Conservation (phyloP, 371 early-diverging fungal genomes). For the Syncephalastrum monosporum region DNA sequence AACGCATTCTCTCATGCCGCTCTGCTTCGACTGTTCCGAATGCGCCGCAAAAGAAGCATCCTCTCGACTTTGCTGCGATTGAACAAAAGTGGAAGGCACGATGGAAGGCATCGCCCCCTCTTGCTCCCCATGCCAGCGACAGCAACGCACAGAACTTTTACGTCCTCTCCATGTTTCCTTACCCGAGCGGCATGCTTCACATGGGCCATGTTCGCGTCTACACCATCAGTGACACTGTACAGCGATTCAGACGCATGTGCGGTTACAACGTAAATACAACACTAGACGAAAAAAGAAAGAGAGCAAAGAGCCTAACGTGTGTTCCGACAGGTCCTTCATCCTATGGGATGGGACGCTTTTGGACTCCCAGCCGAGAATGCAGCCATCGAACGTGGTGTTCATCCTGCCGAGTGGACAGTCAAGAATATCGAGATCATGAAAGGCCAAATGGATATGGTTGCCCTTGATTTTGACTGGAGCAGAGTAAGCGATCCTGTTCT, state of each 20-base stretch:
- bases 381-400: conserved; percentile 84
- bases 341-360: conserved; percentile 99
- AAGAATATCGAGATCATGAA: conserved; percentile 84
- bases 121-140: conserved; percentile 7
- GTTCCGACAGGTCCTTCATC: conserved; percentile 68
- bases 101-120: conserved; percentile 43
- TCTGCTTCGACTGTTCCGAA: too few relatives aligned
- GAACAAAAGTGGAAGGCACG: conserved; percentile 62
- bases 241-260: conserved; percentile 75
- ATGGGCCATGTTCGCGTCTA: conserved; percentile 97
- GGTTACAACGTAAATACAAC: conserved; percentile 58
- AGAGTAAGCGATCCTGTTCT: conserved; percentile 39
- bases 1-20: too few relatives aligned
- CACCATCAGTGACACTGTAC: conserved; percentile 85
- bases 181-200: conserved; percentile 90
- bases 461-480: conserved; percentile 90
- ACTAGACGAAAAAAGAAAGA: neutral
- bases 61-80: conserved; percentile 40
- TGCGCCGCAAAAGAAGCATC: conserved; percentile 4
- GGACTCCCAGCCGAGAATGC: conserved; percentile 99
- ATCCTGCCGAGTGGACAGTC: conserved; percentile 84
- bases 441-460: conserved; percentile 70
- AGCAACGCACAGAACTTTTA: conserved; percentile 56
- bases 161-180: conserved; percentile 93
- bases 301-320: neutral